These are phyloP conservation scores for Filosporella fistucella DNA, from an alignment of 495 filamentous ascomycete species.

Conservation along the genomic window DNA sequence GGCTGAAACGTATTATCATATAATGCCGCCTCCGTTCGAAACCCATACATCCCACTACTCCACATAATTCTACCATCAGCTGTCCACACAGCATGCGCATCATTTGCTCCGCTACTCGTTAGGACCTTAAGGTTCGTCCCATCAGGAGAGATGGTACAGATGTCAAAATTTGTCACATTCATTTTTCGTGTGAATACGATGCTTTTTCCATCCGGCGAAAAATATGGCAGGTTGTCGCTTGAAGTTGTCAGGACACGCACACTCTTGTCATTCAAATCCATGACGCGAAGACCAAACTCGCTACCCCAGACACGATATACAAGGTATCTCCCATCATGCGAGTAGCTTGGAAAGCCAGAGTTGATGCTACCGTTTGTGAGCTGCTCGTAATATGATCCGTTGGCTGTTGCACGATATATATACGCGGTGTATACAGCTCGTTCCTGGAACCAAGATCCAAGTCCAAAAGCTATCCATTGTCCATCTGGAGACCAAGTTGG, in stretches of 20 bases:
- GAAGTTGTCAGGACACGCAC: constrained; percentile 8
- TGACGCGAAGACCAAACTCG: constrained; percentile 14
- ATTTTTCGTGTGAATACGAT: constrained; percentile 20
- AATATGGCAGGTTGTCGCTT: constrained; percentile 17
- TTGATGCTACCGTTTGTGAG: constrained; percentile 18
- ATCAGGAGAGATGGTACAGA: constrained; percentile 34
- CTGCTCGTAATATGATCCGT: constrained; percentile 5
- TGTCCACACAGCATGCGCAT: constrained; percentile 38
- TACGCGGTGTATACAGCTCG: not conserved
- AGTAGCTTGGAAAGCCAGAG: constrained; percentile 18
- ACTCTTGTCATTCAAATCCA: constrained; percentile 14
- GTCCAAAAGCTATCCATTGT: constrained; percentile 13
- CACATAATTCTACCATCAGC: constrained; percentile 20
- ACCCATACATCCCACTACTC: constrained; percentile 18
- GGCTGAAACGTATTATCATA: constrained; percentile 23
- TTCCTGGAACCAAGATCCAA: constrained; percentile 16
- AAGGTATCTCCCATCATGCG: not conserved
- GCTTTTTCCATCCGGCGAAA: constrained; percentile 16
- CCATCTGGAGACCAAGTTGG: constrained; percentile 15
- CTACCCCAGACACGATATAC: constrained; percentile 11
- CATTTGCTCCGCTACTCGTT: constrained; percentile 33
- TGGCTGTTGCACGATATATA: constrained; percentile 11
- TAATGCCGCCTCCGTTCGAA: constrained; percentile 10
- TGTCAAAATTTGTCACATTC: constrained; percentile 25
- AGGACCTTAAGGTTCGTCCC: constrained; percentile 29